phyloP scores from a whole-genome alignment of 768 basidiomycete species.

The Naematelia encephala region DNA sequence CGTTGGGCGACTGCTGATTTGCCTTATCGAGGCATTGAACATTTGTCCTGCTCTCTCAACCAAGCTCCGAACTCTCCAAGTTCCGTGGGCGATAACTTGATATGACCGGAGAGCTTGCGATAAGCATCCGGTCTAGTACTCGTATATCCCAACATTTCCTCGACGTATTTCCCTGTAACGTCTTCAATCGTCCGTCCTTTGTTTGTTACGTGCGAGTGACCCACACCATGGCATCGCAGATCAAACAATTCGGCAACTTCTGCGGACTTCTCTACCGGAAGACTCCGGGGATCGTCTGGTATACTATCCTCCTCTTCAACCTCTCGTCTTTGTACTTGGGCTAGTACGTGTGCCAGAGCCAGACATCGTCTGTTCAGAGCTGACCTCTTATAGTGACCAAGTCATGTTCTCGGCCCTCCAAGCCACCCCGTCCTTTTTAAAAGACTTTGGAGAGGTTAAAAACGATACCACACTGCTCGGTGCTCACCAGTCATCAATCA shows the following conservation, averaged over 20 bases:
- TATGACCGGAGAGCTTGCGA: too few species aligned
- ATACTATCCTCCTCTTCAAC: neutral
- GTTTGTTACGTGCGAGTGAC: too few species aligned
- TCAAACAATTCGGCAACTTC: neutral
- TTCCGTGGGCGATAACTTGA: neutral
- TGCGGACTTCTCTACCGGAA: neutral
- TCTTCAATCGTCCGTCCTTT: too few species aligned
- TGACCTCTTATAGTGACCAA: constrained; percentile 14
- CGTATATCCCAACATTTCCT: too few species aligned
- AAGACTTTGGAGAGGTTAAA: constrained; percentile 8
- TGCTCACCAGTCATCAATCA: constrained; percentile 16
- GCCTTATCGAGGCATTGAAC: too few species aligned
- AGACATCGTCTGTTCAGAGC: neutral
- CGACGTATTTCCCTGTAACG: too few species aligned
- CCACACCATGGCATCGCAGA: neutral
- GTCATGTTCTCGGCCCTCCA: constrained; percentile 15
- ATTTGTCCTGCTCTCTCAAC: too few species aligned
- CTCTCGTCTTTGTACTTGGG: neutral
- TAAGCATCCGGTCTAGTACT: too few species aligned
- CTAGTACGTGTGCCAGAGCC: neutral
- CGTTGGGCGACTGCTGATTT: too few species aligned
- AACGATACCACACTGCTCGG: neutral
- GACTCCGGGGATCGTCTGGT: neutral
- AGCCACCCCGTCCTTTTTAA: constrained; percentile 16
- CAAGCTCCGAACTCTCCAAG: neutral